Evolutionary conservation across 805 yeast genomes (phyloP).

Genomic region (Kazachstania viticola): DNA sequence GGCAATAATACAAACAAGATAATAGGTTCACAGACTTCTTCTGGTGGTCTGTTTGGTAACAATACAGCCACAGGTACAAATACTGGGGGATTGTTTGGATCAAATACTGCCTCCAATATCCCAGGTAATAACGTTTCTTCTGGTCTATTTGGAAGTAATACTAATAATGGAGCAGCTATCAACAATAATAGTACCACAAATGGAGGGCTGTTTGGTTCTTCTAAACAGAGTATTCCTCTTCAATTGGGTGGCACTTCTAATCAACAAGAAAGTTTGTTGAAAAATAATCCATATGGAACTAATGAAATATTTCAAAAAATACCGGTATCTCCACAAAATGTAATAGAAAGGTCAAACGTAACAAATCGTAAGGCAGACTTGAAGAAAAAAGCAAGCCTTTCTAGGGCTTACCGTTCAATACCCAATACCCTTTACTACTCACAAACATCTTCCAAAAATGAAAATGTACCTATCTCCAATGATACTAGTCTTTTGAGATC

Average conservation of each 20-base stretch:
- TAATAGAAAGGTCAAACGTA: constrained; percentile 25
- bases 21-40: neutral
- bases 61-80: neutral
- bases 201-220: constrained; percentile 23
- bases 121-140: neutral
- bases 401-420: constrained; percentile 49
- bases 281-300: constrained; percentile 60
- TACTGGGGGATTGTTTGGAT: neutral
- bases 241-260: constrained; percentile 12
- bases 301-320: constrained; percentile 49
- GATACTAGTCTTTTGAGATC: too few relatives aligned
- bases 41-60: constrained; percentile 20
- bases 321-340: constrained; percentile 23
- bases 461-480: neutral
- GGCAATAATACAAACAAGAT: constrained; percentile 7
- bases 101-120: neutral
- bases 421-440: constrained; percentile 48
- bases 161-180: constrained; percentile 13
- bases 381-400: constrained; percentile 50
- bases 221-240: constrained; percentile 6
- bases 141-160: constrained; percentile 26
- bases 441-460: constrained; percentile 2
- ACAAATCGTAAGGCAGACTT: constrained; percentile 35
- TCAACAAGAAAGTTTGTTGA: constrained; percentile 19
- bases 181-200: constrained; percentile 13